Conservation (phyloP, 495 filamentous ascomycete species). For the Poronia punctata region DNA sequence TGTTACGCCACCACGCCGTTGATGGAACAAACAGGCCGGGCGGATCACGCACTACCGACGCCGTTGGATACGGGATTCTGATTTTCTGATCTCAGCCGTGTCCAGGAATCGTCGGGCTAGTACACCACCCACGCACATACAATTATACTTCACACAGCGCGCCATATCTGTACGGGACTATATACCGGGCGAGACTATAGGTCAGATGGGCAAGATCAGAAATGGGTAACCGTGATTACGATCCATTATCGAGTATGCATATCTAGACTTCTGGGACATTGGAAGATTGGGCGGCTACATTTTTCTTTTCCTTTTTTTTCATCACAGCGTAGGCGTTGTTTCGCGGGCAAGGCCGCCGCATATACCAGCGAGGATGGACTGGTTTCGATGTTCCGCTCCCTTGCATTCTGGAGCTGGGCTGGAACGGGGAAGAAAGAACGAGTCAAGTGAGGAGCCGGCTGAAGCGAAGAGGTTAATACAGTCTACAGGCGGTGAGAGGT, state of each 20-base stretch:
- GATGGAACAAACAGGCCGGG: constrained; percentile 12
- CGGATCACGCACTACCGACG: too few species aligned
- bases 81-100: neutral
- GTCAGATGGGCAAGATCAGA: neutral
- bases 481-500: too few species aligned
- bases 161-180: too few species aligned
- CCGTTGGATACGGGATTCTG: too few species aligned
- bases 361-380: neutral
- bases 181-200: neutral
- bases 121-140: constrained; percentile 6
- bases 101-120: neutral
- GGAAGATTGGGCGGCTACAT: constrained; percentile 4
- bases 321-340: constrained; percentile 13
- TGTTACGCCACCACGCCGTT: constrained; percentile 13
- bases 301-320: constrained; percentile 1
- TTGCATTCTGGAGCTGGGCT: constrained; percentile 6
- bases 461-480: too few species aligned
- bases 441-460: too few species aligned
- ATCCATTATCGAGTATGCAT: neutral
- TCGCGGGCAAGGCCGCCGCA: constrained; percentile 1
- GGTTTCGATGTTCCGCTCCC: constrained; percentile 1
- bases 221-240: neutral
- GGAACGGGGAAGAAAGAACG: too few species aligned
- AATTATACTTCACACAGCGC: constrained; percentile 4
- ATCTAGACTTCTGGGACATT: constrained; percentile 5